Base-by-base conservation (phyloP, 371 early-diverging fungal genomes). In the Mucor mucedo region DNA sequence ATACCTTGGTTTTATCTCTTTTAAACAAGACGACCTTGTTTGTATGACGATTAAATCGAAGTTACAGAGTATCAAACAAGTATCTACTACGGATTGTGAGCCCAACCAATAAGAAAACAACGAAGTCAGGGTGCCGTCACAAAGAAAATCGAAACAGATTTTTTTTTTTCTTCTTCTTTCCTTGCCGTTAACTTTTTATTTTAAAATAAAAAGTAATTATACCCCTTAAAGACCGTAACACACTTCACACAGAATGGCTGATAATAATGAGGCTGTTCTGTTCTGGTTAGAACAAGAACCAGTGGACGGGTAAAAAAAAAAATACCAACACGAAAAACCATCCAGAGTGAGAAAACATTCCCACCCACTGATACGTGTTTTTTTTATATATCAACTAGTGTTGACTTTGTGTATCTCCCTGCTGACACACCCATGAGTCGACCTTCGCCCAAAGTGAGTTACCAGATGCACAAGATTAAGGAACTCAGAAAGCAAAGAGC, bases 201-300 rank as follows among this genome's bases (percentile, higher is more conserved):
- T 35, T 0, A 21, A 21, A 21, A 21, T 21, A 21, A 21, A 21
- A 21, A 21, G 21, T 21, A 21, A 21, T 0, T 21, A 33, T 33
- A 54, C 7, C 28, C 21, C 38, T 16, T 48, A 14, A 21, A 9
- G 7, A 38, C 32, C 21, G 28, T 13, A 10, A 42, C 11, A 40
- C 11, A 48, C 5, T 21, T 0, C 21, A 21, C 21, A 21, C 21
- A 42, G 16, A 53, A 58, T 58, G 58, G 16, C 39, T 3, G 27
- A 58, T 45, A 44, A 57, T 28, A 5, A 27, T 6, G 52, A 50
- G 7, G 35, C 60, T 8, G 21, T 62, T 3, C 5, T 62, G 27
- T 66, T 70, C 44, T 69, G 67, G 70, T 10, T 66, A 10, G 68
- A 63, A 11, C 59, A 63, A 55, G 69, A 68, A 32, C 56, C 69